Percentiles rank a stretch among this genome's conserved stretches.
Conservation (phyloP, 306 rosid species). For the Vigna unguiculata region DNA sequence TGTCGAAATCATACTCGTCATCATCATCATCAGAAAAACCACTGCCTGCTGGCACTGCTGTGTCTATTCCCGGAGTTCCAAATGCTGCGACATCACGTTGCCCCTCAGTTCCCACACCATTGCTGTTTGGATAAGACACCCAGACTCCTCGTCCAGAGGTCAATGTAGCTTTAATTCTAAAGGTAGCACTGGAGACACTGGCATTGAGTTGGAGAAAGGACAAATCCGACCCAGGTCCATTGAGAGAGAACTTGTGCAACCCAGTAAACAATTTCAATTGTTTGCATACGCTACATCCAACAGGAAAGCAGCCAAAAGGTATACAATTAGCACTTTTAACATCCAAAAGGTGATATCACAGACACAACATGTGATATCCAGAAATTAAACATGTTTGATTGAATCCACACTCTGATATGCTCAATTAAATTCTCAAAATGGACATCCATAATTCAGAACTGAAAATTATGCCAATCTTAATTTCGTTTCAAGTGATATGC, state of each 20-base stretch:
- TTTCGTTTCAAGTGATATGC: not conserved
- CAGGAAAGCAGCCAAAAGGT: not conserved
- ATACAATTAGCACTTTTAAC: not conserved
- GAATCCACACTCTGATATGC: not conserved
- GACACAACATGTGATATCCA: not conserved
- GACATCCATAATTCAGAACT: not conserved
- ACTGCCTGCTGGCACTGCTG: slow-evolving; percentile 43
- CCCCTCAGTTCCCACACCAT: slow-evolving; percentile 44
- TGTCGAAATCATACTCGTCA: slow-evolving; percentile 69
- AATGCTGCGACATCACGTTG: slow-evolving; percentile 52
- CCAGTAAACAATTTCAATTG: slow-evolving; percentile 45
- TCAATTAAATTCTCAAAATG: not conserved
- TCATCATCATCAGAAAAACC: slow-evolving; percentile 58
- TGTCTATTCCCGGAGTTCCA: slow-evolving; percentile 55
- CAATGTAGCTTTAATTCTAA: slow-evolving; percentile 61
- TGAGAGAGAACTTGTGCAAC: slow-evolving; percentile 16
- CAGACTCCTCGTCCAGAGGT: slow-evolving; percentile 64
- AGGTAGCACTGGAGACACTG: slow-evolving; percentile 44
- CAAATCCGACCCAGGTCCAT: slow-evolving; percentile 27
- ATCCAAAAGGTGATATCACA: slow-evolving; percentile 21
- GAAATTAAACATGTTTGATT: not conserved
- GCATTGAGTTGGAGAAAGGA: slow-evolving; percentile 37
- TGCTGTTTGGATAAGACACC: slow-evolving; percentile 51
- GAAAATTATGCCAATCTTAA: slow-evolving; percentile 4
- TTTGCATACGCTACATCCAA: slow-evolving; percentile 32